phyloP scores from a whole-genome alignment of 2,329 filamentous ascomycete genomes.

The Fusarium palustre region DNA sequence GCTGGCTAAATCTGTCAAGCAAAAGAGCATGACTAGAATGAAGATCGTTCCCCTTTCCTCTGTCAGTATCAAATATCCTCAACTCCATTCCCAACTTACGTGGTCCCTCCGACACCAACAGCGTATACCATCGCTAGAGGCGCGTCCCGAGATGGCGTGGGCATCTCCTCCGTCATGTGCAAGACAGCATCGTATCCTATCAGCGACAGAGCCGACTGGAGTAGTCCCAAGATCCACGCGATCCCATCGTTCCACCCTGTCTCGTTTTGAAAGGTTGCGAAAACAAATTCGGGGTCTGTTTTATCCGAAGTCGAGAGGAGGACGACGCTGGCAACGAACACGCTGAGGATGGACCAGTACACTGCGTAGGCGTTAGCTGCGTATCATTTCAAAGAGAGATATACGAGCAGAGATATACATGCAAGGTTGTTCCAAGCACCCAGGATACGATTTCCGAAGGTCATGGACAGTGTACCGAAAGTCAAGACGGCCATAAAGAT shows the following conservation, averaged over 20 bases:
- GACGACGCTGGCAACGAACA: constrained; percentile 58
- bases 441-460: constrained; percentile 57
- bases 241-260: constrained; percentile 61
- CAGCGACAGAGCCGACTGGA: constrained; percentile 54
- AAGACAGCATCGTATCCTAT: constrained; percentile 59
- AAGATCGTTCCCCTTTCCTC: constrained; percentile 50
- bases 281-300: constrained; percentile 57
- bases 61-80: neutral
- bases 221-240: constrained; percentile 60
- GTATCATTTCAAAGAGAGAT: rapidly evolving
- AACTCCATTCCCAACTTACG: constrained; percentile 46
- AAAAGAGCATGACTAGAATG: constrained; percentile 58
- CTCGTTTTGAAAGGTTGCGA: constrained; percentile 58
- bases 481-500: constrained; percentile 52
- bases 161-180: constrained; percentile 62
- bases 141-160: constrained; percentile 54
- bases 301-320: constrained; percentile 56
- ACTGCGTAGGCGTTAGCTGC: constrained; percentile 37
- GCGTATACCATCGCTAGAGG: constrained; percentile 59
- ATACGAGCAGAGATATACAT: constrained; percentile 36
- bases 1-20: constrained; percentile 52
- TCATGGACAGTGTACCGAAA: constrained; percentile 50
- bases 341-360: constrained; percentile 57
- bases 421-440: constrained; percentile 58
- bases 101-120: constrained; percentile 57